Conservation (phyloP, 306 rosid species). For the Trichosanthes cucumerina region DNA sequence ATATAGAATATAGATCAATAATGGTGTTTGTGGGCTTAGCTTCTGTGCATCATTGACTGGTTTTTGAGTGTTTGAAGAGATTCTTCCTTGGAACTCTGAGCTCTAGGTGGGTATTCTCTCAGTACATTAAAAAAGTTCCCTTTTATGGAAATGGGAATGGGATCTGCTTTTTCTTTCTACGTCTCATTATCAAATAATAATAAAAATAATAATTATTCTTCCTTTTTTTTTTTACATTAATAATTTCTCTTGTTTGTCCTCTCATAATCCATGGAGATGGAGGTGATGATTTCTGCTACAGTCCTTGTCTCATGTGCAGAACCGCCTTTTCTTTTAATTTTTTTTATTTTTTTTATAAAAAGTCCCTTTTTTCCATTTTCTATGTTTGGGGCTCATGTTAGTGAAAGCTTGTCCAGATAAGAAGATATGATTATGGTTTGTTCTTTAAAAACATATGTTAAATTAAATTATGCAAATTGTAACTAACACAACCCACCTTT, state of each 20-base stretch:
- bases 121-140: constrained; percentile 57
- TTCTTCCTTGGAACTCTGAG: constrained; percentile 67
- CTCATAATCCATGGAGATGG: constrained; percentile 30
- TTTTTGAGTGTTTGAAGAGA: constrained; percentile 18
- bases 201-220: neutral
- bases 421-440: neutral
- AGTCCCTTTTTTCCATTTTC: constrained; percentile 20
- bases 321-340: constrained; percentile 9
- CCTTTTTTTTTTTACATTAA: constrained; percentile 16
- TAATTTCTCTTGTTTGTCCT: constrained; percentile 7
- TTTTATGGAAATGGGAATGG: constrained; percentile 68
- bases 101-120: constrained; percentile 37
- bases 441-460: neutral
- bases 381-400: constrained; percentile 43
- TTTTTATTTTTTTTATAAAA: too few species aligned
- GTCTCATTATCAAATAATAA: constrained; percentile 37
- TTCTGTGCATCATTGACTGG: constrained; percentile 6
- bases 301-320: constrained; percentile 62
- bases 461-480: neutral
- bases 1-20: neutral
- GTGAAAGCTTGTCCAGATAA: constrained; percentile 10
- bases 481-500: neutral
- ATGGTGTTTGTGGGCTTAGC: neutral
- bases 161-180: constrained; percentile 42
- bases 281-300: constrained; percentile 57